Percentiles rank a stretch among this genome's conserved stretches.
Conservation (phyloP, 768 basidiomycete species). For the Tricholoma bakamatsutake region DNA sequence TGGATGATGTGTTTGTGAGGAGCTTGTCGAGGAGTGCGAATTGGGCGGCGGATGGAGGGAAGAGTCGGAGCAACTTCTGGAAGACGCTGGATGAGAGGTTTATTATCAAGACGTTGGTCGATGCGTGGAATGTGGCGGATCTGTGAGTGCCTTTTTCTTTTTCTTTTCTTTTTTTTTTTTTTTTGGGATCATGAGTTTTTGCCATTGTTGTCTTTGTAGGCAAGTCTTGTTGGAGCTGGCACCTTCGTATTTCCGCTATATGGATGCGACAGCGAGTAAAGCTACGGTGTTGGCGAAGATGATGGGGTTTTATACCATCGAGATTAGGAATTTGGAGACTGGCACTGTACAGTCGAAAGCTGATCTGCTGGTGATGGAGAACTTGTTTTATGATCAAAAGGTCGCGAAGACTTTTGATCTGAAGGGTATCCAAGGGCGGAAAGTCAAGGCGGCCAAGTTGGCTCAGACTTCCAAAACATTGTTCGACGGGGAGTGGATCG, state of each 20-base stretch:
- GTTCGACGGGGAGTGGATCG: conserved; percentile 84
- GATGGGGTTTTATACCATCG: conserved; percentile 76
- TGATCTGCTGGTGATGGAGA: conserved; percentile 83
- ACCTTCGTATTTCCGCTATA: conserved; percentile 75
- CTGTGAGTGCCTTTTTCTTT: conserved; percentile 51
- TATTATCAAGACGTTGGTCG: conserved; percentile 81
- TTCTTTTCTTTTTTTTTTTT: neutral
- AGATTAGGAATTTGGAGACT: conserved; percentile 67
- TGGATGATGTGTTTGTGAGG: conserved; percentile 53
- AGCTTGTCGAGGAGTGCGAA: conserved; percentile 55
- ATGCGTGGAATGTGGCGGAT: conserved; percentile 85
- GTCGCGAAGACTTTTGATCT: conserved; percentile 71
- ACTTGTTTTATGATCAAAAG: conserved; percentile 68
- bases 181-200: neutral
- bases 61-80: conserved; percentile 79
- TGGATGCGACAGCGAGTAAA: conserved; percentile 61
- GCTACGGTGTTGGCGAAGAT: conserved; percentile 74
- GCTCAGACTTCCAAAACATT: conserved; percentile 47
- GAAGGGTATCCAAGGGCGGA: conserved; percentile 78
- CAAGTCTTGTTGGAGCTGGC: conserved; percentile 75
- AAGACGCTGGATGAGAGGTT: conserved; percentile 73
- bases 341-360: conserved; percentile 59
- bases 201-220: conserved; percentile 26
- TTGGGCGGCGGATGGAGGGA: conserved; percentile 77
- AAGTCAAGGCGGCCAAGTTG: conserved; percentile 47